A percentile compares a stretch with the other conserved stretches of the same genome.
These are phyloP conservation scores for Monosporascus sp. DNA, from an alignment of 2,329 filamentous ascomycete genomes.

Conservation along the genomic window DNA sequence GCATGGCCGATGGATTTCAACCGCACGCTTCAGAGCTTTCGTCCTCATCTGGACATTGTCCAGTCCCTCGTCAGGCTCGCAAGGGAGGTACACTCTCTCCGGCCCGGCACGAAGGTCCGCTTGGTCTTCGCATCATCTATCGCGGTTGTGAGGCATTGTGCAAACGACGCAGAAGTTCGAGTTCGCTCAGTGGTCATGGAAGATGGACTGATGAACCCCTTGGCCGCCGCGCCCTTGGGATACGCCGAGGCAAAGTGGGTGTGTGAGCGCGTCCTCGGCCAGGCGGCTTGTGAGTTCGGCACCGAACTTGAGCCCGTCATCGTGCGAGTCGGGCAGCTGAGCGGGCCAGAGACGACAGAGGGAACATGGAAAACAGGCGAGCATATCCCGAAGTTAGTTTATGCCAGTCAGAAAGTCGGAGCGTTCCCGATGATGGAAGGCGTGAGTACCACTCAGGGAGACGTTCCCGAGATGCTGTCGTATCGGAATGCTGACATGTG, in stretches of 20 bases:
- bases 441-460: constrained; percentile 2
- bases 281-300: constrained; percentile 28
- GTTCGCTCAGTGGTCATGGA: constrained; percentile 28
- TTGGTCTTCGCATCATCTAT: constrained; percentile 28
- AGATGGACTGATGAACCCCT: constrained; percentile 24
- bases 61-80: constrained; percentile 1
- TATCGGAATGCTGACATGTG: background rate
- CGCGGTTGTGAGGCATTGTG: constrained; percentile 19
- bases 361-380: constrained; percentile 42
- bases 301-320: constrained; percentile 32
- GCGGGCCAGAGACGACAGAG: constrained; percentile 31
- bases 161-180: background rate
- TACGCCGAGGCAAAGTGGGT: constrained; percentile 42
- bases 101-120: constrained; percentile 4
- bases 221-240: constrained; percentile 30
- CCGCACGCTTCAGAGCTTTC: constrained; percentile 9
- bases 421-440: constrained; percentile 13
- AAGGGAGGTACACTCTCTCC: background rate
- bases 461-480: background rate
- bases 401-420: constrained; percentile 31
- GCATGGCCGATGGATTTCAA: constrained; percentile 17
- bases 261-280: constrained; percentile 38
- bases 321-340: constrained; percentile 38
- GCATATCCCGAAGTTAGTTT: constrained; percentile 37
- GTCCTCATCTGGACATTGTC: constrained; percentile 3